Conservation (phyloP, 495 filamentous ascomycete genomes). For the Staphylotrichum tortipilum region DNA sequence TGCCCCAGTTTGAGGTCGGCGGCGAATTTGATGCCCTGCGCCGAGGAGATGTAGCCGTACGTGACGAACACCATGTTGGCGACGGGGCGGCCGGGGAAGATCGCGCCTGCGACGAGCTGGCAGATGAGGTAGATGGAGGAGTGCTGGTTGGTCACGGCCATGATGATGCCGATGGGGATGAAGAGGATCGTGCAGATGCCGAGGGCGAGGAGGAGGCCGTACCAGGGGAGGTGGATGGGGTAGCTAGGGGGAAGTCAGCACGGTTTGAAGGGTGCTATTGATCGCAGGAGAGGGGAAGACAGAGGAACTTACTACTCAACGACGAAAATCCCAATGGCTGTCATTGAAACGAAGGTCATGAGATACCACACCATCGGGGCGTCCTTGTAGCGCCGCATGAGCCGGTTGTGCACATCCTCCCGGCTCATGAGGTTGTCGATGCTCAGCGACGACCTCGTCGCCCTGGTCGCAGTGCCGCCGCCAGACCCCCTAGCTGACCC, state of each 20-base stretch:
- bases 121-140: constrained; percentile 74
- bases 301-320: constrained; percentile 56
- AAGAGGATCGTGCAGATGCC: constrained; percentile 64
- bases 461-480: constrained; percentile 3
- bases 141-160: constrained; percentile 79
- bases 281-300: neutral
- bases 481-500: neutral
- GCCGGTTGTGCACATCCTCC: constrained; percentile 70
- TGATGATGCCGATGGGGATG: constrained; percentile 75
- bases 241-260: constrained; percentile 39
- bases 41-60: constrained; percentile 72
- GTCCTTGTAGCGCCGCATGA: constrained; percentile 68
- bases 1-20: constrained; percentile 82
- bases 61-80: constrained; percentile 88
- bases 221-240: constrained; percentile 67
- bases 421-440: constrained; percentile 51
- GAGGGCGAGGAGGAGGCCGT: constrained; percentile 66
- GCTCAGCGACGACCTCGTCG: constrained; percentile 29
- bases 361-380: constrained; percentile 75
- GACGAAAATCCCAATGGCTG: constrained; percentile 69
- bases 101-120: constrained; percentile 67
- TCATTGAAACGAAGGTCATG: constrained; percentile 57
- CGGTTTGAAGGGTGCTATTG: no score
- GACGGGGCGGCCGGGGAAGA: constrained; percentile 74
- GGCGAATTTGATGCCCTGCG: constrained; percentile 79